Conservation (phyloP, 2,329 filamentous ascomycete species). For the Dothistroma pini region DNA sequence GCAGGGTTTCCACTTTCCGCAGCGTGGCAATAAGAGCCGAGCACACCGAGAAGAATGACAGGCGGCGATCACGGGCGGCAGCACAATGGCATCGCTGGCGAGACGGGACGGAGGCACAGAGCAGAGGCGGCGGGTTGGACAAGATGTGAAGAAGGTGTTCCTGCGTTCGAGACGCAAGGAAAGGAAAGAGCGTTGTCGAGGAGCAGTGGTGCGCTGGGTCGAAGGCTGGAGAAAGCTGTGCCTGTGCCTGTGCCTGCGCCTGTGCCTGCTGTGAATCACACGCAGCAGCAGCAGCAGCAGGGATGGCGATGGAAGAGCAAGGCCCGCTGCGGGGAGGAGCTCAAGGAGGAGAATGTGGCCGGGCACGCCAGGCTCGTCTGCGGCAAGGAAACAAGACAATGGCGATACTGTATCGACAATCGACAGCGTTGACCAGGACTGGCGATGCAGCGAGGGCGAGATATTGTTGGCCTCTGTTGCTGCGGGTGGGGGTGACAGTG, state of each 20-base stretch:
- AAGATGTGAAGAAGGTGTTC: constrained; percentile 1
- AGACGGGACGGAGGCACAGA: neutral
- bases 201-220: neutral
- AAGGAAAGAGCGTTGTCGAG: neutral
- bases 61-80: constrained; percentile 9
- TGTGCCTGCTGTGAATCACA: neutral
- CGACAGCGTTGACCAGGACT: neutral
- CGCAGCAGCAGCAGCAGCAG: neutral
- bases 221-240: constrained; percentile 7
- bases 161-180: constrained; percentile 4
- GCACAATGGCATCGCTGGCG: constrained; percentile 12
- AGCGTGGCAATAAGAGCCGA: constrained; percentile 18
- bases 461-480: neutral
- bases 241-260: too few species aligned
- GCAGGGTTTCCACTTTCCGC: constrained; percentile 15
- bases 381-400: constrained; percentile 1
- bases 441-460: neutral
- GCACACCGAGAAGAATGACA: constrained; percentile 14
- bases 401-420: too few species aligned
- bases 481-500: constrained; percentile 3
- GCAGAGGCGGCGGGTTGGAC: neutral
- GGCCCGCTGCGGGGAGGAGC: neutral
- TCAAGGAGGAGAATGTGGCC: too few species aligned
- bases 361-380: too few species aligned
- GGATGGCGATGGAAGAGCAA: neutral